Percentiles rank a stretch among this genome's conserved stretches.
phyloP scores from a whole-genome alignment of 2,329 filamentous ascomycete genomes.

The Cladobotryum mycophilum region DNA sequence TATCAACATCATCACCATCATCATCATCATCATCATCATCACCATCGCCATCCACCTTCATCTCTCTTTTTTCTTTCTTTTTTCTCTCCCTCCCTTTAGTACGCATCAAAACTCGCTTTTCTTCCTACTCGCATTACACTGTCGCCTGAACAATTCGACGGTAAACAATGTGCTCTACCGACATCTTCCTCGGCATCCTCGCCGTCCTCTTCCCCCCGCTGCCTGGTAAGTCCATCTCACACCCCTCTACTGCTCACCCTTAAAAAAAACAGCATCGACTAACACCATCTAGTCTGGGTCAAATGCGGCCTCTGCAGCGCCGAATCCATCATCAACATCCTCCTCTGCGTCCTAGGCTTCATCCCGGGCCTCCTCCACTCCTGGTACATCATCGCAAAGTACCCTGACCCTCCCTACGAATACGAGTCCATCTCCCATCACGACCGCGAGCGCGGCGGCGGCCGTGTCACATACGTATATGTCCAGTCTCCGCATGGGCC shows the following conservation, averaged over 20 bases:
- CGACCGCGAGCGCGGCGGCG: conserved; percentile 39
- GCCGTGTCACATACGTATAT: conserved; percentile 71
- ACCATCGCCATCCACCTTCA: not conserved
- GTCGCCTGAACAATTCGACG: not conserved
- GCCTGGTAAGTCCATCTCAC: conserved; percentile 40
- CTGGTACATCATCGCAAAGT: conserved; percentile 96
- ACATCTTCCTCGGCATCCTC: conserved; percentile 51
- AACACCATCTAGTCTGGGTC: conserved; percentile 69
- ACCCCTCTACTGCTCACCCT: not conserved
- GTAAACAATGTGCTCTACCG: conserved; percentile 48
- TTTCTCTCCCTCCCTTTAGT: not conserved
- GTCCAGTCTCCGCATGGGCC: conserved; percentile 45
- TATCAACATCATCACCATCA: too few relatives aligned
- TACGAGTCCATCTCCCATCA: conserved; percentile 55
- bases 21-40: not conserved
- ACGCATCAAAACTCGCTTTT: not conserved
- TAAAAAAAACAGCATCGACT: not conserved
- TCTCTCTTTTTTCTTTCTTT: not conserved
- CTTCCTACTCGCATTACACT: not conserved
- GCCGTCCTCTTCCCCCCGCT: conserved; percentile 28
- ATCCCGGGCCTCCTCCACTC: conserved; percentile 87
- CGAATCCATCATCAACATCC: conserved; percentile 91
- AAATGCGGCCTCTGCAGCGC: conserved; percentile 89
- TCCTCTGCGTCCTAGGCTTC: conserved; percentile 73
- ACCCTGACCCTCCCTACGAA: conserved; percentile 67